These are phyloP conservation scores for Delphinella strobiligena DNA, from an alignment of 2,329 filamentous ascomycete genomes.

Conservation along the genomic window DNA sequence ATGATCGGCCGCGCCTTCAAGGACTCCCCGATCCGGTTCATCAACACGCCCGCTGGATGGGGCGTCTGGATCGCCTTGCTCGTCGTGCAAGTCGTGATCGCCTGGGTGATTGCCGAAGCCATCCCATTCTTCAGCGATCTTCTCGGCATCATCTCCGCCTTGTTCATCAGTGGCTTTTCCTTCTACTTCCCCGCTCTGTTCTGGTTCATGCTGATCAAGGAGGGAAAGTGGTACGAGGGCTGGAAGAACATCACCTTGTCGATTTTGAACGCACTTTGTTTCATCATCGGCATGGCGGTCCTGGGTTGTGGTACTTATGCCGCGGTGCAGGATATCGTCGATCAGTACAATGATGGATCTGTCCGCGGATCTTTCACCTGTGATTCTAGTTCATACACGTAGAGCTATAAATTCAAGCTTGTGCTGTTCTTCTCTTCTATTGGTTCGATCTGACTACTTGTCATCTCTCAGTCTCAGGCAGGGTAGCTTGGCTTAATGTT, in stretches of 20 bases:
- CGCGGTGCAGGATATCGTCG: slow-evolving; percentile 31
- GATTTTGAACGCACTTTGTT: slow-evolving; percentile 31
- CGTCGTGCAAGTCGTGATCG: slow-evolving; percentile 45
- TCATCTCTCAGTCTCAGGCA: too few relatives aligned
- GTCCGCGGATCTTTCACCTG: slow-evolving; percentile 32
- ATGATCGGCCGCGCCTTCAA: slow-evolving; percentile 53
- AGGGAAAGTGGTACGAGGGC: slow-evolving; percentile 34
- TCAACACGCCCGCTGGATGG: slow-evolving; percentile 32
- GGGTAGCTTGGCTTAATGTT: too few relatives aligned
- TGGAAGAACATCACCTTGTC: slow-evolving; percentile 33
- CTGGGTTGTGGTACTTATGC: slow-evolving; percentile 31
- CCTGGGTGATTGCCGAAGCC: slow-evolving; percentile 58
- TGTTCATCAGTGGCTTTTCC: slow-evolving; percentile 57
- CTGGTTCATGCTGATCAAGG: slow-evolving; percentile 34
- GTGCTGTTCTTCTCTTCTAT: too few relatives aligned
- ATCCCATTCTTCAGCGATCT: slow-evolving; percentile 62
- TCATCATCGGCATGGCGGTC: slow-evolving; percentile 22
- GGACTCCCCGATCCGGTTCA: slow-evolving; percentile 38
- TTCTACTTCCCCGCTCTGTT: slow-evolving; percentile 27
- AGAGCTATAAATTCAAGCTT: too few relatives aligned
- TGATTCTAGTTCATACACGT: slow-evolving; percentile 20
- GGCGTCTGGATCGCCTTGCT: slow-evolving; percentile 50
- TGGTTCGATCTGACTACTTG: too few relatives aligned
- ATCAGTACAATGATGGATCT: slow-evolving; percentile 24
- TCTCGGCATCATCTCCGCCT: slow-evolving; percentile 49